These are phyloP conservation scores for Royoungia palumana DNA, from an alignment of 768 basidiomycete genomes.

Conservation along the genomic window DNA sequence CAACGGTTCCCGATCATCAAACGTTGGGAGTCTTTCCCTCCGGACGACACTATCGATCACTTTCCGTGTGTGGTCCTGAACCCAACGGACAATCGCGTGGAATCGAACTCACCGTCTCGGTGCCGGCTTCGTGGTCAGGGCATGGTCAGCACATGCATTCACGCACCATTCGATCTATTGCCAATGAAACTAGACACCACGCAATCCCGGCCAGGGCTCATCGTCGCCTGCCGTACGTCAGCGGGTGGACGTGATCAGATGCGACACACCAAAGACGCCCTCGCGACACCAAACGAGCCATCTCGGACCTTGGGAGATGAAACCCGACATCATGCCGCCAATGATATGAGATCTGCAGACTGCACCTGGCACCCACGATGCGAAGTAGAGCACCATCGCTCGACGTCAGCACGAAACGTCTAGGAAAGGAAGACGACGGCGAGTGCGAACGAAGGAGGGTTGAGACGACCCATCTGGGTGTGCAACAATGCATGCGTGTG, in stretches of 20 bases:
- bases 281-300: slow-evolving; percentile 22
- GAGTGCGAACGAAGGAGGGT: neutral
- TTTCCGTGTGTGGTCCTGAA: slow-evolving; percentile 19
- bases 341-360: slow-evolving; percentile 5
- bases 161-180: neutral
- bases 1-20: slow-evolving; percentile 17
- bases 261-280: slow-evolving; percentile 16
- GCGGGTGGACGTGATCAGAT: neutral
- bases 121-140: slow-evolving; percentile 9
- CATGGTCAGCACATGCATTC: too few relatives aligned
- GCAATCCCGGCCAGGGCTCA: slow-evolving; percentile 18
- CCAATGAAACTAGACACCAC: slow-evolving; percentile 21
- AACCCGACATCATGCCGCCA: slow-evolving; percentile 8
- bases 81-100: too few relatives aligned
- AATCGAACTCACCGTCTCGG: slow-evolving; percentile 16
- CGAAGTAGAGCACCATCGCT: slow-evolving; percentile 17
- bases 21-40: slow-evolving; percentile 13
- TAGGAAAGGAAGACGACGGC: neutral
- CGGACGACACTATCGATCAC: slow-evolving; percentile 17
- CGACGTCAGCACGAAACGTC: neutral
- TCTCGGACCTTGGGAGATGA: slow-evolving; percentile 12
- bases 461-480: slow-evolving; percentile 5
- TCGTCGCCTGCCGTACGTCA: slow-evolving; percentile 15
- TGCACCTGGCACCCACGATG: slow-evolving; percentile 20
- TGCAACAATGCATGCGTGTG: neutral